Conservation (phyloP, 805 yeast species). For the Starmerella vaccinii region DNA sequence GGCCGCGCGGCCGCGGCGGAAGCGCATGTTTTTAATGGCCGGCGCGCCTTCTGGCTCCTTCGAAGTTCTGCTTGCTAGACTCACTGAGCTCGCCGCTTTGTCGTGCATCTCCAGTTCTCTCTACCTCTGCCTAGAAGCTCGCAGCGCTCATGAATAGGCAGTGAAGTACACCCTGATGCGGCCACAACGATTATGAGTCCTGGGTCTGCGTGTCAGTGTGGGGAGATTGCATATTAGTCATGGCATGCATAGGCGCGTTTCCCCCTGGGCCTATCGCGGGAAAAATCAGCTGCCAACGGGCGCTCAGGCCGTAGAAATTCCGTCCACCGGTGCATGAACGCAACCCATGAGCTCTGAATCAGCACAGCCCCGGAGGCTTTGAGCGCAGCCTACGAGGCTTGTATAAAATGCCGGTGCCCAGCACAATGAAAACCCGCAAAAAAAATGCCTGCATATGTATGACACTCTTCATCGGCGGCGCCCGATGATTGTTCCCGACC, state of each 20-base stretch:
- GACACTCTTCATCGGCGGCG: too few species aligned
- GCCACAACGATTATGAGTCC: background rate
- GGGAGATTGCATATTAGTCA: background rate
- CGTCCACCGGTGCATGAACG: too few species aligned
- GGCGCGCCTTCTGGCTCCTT: background rate
- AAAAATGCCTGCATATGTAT: too few species aligned
- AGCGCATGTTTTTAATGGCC: constrained; percentile 26
- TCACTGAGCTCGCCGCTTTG: background rate
- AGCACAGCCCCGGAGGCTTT: too few species aligned
- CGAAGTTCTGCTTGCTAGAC: background rate
- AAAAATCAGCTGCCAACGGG: background rate
- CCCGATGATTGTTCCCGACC: background rate
- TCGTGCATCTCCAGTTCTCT: constrained; percentile 1
- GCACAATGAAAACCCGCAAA: too few species aligned
- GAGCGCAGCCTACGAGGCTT: too few species aligned
- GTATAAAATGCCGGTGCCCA: too few species aligned
- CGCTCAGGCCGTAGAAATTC: too few species aligned
- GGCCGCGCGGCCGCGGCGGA: constrained; percentile 44
- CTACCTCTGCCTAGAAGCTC: background rate
- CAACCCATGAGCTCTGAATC: too few species aligned
- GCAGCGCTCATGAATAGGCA: background rate
- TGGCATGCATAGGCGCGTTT: background rate
- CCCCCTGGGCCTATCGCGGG: background rate
- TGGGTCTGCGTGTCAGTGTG: background rate
- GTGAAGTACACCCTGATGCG: background rate